Base-by-base conservation (phyloP, 371 early-diverging fungal species). In the Batrachochytrium dendrobatidis region DNA sequence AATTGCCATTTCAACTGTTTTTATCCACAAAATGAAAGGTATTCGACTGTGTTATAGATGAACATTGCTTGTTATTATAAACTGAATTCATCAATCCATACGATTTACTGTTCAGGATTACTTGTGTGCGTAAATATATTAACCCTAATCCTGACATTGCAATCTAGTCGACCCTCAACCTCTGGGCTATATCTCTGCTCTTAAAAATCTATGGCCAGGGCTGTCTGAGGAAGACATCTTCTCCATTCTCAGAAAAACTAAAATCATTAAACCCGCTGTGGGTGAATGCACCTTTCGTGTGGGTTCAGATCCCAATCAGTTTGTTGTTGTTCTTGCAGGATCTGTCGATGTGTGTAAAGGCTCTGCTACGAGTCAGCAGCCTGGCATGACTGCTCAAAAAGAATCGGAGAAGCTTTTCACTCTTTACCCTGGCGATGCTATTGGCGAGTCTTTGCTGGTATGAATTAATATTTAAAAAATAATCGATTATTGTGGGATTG, bases 371-470 rank as follows among this genome's bases (percentile, higher is more conserved):
- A 20, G 46, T 26, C 3, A 7, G 5, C 20, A 12, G 7, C 34
- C 28, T 35, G 48, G 31, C 31, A 24, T 24, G 53, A 3, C 15
- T 2, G 12, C 43, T 1, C 4, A 5, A 25, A 34, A 18, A 29
- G 59, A 54, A 63, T 67, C 53, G n/a, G n/a, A n/a, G n/a, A 60
- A 63, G 49, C 53, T 67, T 22, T 56, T 67, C 32, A 50, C 67
- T 2, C 55, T 67, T 22, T 22, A 33, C 3, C 44, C 57, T 25
- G 63, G 67, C 35, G 63, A 67, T 29, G 61, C 59, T 33, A 29
- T 55, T 28, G 67, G 67, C 24, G 67, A 62, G 45, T 26, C 8
- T 31, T n/a, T 7, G 2, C 50, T 49, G 25, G 25, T 49, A 12
- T 2, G 50, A 29, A 3, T 31, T 17, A 8, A 12, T 3, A 17